A percentile compares a stretch with the other conserved stretches of the same genome.
Conservation (phyloP, 139 green algal genomes). For the Coelastrella sp. region DNA sequence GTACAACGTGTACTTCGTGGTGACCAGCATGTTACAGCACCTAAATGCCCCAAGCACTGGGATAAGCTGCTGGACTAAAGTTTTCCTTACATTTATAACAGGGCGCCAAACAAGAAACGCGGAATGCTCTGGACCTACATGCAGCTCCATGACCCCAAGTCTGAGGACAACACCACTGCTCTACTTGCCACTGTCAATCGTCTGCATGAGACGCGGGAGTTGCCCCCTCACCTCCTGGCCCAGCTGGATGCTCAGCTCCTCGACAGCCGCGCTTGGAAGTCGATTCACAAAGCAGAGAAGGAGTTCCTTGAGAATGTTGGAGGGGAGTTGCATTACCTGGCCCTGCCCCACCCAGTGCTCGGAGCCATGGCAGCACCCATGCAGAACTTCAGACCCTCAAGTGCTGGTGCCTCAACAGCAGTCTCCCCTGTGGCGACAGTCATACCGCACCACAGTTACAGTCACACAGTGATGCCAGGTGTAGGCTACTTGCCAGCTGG, state of each 20-base stretch:
- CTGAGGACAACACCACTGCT: slow-evolving; percentile 1
- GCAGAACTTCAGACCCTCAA: neutral
- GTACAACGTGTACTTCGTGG: too few species aligned
- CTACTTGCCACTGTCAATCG: neutral
- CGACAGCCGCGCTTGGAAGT: slow-evolving; percentile 2
- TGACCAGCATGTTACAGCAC: too few species aligned
- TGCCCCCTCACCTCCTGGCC: neutral
- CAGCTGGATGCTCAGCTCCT: slow-evolving; percentile 11
- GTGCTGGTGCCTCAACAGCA: neutral
- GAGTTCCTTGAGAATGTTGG: slow-evolving; percentile 26
- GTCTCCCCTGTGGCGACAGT: neutral
- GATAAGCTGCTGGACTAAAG: too few species aligned
- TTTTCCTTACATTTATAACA: neutral
- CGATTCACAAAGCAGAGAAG: slow-evolving; percentile 37
- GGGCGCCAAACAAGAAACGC: slow-evolving; percentile 49
- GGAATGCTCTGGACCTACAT: slow-evolving; percentile 52
- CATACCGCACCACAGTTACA: neutral
- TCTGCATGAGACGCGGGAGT: slow-evolving; percentile 25
- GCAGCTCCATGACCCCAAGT: slow-evolving; percentile 20
- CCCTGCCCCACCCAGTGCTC: neutral
- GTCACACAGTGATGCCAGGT: neutral
- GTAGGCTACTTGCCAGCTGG: neutral
- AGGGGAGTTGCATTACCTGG: slow-evolving; percentile 16
- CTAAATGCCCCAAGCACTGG: too few species aligned
- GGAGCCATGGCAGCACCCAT: neutral